phyloP scores from a whole-genome alignment of 2,329 filamentous ascomycete genomes.

The Tolypocladium album region DNA sequence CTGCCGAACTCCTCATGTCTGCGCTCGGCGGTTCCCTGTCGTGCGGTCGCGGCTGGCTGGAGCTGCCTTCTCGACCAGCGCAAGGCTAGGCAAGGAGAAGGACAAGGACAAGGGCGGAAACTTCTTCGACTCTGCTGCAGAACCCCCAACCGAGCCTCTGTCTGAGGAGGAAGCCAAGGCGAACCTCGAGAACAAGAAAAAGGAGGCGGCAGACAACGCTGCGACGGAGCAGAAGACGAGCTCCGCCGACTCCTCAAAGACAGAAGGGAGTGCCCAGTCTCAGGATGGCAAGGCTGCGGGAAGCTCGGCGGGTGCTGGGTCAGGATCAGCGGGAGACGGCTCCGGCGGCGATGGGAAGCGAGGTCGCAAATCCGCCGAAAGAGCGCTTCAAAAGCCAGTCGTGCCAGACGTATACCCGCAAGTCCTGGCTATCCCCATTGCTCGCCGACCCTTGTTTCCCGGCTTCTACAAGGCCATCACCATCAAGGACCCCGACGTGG shows the following conservation, averaged over 20 bases:
- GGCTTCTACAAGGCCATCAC: conserved; percentile 99
- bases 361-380: conserved; percentile 61
- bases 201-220: conserved; percentile 31
- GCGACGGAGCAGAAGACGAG: conserved; percentile 34
- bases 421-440: conserved; percentile 93
- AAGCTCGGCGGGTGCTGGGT: conserved; percentile 45
- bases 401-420: conserved; percentile 95
- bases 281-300: conserved; percentile 42
- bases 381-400: conserved; percentile 72
- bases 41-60: conserved; percentile 14
- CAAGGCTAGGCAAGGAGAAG: conserved; percentile 23
- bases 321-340: conserved; percentile 40
- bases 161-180: conserved; percentile 42
- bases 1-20: conserved; percentile 17
- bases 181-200: conserved; percentile 35
- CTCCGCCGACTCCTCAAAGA: conserved; percentile 28
- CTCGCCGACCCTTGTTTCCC: conserved; percentile 85
- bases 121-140: conserved; percentile 39
- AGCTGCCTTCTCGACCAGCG: conserved; percentile 26
- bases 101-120: conserved; percentile 28
- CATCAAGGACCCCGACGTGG: conserved; percentile 85
- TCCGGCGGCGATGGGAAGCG: conserved; percentile 53
- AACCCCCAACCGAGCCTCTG: conserved; percentile 31
- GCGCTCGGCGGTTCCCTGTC: conserved; percentile 19
- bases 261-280: conserved; percentile 22